These are phyloP conservation scores for Mentha longifolia DNA, from an alignment of 257 asterid species.

Conservation along the genomic window DNA sequence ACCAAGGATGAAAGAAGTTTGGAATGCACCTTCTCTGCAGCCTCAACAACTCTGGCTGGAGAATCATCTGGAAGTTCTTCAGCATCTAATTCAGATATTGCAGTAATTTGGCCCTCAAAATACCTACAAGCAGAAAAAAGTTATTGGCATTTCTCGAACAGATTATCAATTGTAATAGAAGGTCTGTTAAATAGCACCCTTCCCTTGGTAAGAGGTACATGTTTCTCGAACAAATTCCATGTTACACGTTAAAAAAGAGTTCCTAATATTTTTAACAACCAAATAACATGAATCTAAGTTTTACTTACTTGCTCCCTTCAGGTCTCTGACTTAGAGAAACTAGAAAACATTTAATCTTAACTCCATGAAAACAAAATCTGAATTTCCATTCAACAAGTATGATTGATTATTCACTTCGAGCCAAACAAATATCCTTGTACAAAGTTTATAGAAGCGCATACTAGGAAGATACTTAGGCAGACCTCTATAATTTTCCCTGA, in stretches of 20 bases:
- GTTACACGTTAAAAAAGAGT: neutral
- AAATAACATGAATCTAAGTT: neutral
- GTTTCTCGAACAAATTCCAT: neutral
- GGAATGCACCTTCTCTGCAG: conserved; percentile 79
- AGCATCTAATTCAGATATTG: conserved; percentile 64
- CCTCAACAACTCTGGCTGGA: conserved; percentile 61
- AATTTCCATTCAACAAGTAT: neutral
- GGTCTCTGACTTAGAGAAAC: conserved; percentile 4
- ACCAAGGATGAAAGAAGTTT: conserved; percentile 1
- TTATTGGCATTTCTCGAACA: conserved; percentile 20
- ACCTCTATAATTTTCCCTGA: neutral
- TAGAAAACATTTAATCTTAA: conserved; percentile 6
- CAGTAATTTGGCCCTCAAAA: conserved; percentile 84
- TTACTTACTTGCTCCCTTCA: neutral
- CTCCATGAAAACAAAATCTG: neutral
- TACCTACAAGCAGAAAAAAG: conserved; percentile 55
- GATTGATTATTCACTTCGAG: neutral
- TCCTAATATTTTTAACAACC: neutral
- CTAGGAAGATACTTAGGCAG: neutral
- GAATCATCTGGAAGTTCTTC: conserved; percentile 61
- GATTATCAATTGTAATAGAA: neutral
- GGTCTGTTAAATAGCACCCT: neutral
- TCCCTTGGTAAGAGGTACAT: conserved; percentile 7
- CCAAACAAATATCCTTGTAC: neutral
- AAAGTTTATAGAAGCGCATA: neutral